Conservation (phyloP, 2,329 filamentous ascomycete species). For the Neoscytalidium dimidiatum region DNA sequence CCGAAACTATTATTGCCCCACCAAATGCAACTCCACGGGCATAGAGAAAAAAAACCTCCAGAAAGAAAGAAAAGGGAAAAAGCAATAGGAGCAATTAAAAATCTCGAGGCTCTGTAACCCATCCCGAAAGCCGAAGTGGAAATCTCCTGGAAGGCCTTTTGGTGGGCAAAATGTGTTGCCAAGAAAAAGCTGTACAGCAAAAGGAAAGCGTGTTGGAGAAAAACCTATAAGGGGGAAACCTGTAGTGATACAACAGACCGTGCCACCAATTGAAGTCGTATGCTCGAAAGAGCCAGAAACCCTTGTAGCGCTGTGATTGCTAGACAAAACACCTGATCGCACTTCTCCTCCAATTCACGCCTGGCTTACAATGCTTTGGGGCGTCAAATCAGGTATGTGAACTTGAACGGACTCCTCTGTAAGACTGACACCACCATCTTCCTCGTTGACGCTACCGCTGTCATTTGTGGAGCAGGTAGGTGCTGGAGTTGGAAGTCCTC, state of each 20-base stretch:
- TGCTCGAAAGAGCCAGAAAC: neutral
- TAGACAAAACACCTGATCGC: neutral
- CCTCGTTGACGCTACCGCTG: neutral
- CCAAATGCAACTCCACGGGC: neutral
- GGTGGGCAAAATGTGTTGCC: neutral
- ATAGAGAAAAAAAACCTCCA: neutral
- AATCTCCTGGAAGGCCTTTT: neutral
- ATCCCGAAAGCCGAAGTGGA: neutral
- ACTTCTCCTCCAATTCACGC: neutral
- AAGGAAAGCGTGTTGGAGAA: neutral
- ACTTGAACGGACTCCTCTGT: constrained; percentile 58
- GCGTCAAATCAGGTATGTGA: constrained; percentile 41
- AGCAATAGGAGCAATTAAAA: neutral
- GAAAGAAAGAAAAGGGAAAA: neutral
- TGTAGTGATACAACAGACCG: constrained; percentile 8
- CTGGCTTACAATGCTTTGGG: constrained; percentile 22
- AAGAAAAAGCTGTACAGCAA: neutral
- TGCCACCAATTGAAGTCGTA: neutral
- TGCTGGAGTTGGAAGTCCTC: neutral
- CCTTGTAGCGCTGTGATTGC: neutral
- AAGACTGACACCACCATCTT: constrained; percentile 53
- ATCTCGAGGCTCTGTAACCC: neutral
- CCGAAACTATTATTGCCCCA: neutral
- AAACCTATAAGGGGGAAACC: neutral
- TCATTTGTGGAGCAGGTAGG: neutral